Evolutionary conservation across 768 basidiomycete genomes (phyloP), one percentile per base, ranked within the genome.

Genomic region (Neoboletus subvelutipes): DNA sequence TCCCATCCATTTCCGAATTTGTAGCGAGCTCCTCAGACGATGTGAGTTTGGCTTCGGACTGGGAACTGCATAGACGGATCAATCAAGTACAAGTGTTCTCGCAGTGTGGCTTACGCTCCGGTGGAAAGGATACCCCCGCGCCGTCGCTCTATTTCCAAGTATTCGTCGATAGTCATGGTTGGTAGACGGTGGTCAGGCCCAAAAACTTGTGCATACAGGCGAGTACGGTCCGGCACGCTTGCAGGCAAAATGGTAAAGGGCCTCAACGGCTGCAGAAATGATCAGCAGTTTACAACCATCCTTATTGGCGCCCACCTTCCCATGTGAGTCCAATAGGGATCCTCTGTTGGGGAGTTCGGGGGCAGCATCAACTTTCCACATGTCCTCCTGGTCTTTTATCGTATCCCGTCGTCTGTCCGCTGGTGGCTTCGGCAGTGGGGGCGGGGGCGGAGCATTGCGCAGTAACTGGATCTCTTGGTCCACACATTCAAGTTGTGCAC

Each of bases 101-200:
- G 34, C 24, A 39, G 50, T 34, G 56, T 49, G 13, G 73, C 87
- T 73, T 68, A 94, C 91, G 93, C 93, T 76, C 92, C 90, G 33
- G 89, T 90, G 10, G 87, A 81, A 54, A 97, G 83, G 63, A 98
- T 85, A 52, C 93, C 94, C 1, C 96, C 96, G 54, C 90, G 77
- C 66, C 85, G 79, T 47, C 78, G 77, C 67, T 99, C 96, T 54
- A 92, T 84, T 67, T 90, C 84, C 33, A 99, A 80, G 67, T 95
- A 98, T 72, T 98, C 91, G 64, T 98, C 96, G 55, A 98, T 83
- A 1, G 90, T 83, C 97, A 99, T 98, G 0, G 93, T 94, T 5
- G 97, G 97, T 33, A 98, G 75, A 42, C 87, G 83, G 66, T 97
- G 85, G 12, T 83, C 83, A 15, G 92, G 83, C 17, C 86, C 83